phyloP scores from a whole-genome alignment of 2,329 filamentous ascomycete species.

The Ascochyta clinopodiicola region DNA sequence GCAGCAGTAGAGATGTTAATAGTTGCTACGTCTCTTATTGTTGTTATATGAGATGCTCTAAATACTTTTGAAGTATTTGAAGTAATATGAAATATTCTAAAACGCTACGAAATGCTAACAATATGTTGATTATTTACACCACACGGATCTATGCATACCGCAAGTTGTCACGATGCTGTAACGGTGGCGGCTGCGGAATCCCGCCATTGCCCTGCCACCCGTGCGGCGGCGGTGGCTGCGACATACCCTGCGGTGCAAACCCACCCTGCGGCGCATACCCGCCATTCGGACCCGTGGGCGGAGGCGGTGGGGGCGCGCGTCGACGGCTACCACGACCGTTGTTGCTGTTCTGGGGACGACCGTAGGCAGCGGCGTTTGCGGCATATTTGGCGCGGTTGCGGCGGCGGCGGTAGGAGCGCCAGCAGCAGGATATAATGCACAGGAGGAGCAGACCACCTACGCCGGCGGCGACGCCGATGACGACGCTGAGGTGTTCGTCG shows the following conservation, averaged over 20 bases:
- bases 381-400: constrained; percentile 32
- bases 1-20: too few relatives aligned
- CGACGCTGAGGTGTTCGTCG: constrained; percentile 74
- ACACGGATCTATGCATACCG: constrained; percentile 21
- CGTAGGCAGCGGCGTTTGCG: constrained; percentile 15
- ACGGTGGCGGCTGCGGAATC: constrained; percentile 19
- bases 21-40: too few relatives aligned
- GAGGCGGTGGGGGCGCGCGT: neutral
- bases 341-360: neutral
- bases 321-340: too few relatives aligned
- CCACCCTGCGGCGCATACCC: neutral
- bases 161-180: constrained; percentile 21
- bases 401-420: constrained; percentile 56
- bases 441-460: constrained; percentile 74
- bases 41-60: too few relatives aligned
- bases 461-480: constrained; percentile 78
- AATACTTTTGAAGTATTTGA: too few relatives aligned
- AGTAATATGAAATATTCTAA: too few relatives aligned
- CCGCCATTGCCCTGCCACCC: constrained; percentile 6
- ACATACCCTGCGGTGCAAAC: neutral
- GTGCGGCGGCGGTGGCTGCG: constrained; percentile 5
- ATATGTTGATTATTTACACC: too few relatives aligned
- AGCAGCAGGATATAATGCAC: constrained; percentile 70
- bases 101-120: too few relatives aligned
- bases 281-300: neutral